phyloP scores from a whole-genome alignment of 208 protist species.

The Acanthamoeba pearcei region DNA sequence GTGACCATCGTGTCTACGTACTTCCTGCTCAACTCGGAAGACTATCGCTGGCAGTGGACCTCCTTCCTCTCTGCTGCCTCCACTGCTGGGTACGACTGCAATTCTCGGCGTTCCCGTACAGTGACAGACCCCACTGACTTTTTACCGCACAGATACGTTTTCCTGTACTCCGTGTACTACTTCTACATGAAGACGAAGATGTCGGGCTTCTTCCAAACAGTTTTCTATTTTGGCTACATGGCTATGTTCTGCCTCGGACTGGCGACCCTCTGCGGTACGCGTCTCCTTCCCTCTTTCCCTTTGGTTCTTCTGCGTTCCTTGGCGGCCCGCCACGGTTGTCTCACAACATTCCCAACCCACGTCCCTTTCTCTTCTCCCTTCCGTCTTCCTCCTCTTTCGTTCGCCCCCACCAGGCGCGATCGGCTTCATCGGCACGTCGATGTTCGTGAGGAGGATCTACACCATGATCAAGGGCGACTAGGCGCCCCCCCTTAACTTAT shows the following conservation, averaged over 20 bases:
- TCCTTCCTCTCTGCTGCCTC: conserved; percentile 93
- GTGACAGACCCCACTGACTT: background rate
- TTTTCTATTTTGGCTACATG: conserved; percentile 94
- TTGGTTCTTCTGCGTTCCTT: background rate
- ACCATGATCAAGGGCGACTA: conserved; percentile 86
- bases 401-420: conserved; percentile 80
- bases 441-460: conserved; percentile 88
- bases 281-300: background rate
- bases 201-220: conserved; percentile 92
- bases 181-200: conserved; percentile 94
- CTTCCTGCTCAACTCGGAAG: conserved; percentile 95
- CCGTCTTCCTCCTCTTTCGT: too few relatives aligned
- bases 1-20: conserved; percentile 94
- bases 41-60: conserved; percentile 95
- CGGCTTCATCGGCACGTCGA: conserved; percentile 81
- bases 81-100: conserved; percentile 71
- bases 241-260: conserved; percentile 88
- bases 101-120: background rate
- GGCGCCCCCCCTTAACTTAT: conserved; percentile 42
- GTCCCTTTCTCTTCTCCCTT: background rate
- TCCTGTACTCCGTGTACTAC: conserved; percentile 95
- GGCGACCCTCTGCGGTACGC: conserved; percentile 85
- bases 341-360: background rate
- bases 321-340: too few relatives aligned
- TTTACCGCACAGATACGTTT: conserved; percentile 89